Percentiles rank a stretch among this genome's conserved stretches.
Conservation (phyloP, 2,329 filamentous ascomycete genomes). For the Waltergamsia citrina region DNA sequence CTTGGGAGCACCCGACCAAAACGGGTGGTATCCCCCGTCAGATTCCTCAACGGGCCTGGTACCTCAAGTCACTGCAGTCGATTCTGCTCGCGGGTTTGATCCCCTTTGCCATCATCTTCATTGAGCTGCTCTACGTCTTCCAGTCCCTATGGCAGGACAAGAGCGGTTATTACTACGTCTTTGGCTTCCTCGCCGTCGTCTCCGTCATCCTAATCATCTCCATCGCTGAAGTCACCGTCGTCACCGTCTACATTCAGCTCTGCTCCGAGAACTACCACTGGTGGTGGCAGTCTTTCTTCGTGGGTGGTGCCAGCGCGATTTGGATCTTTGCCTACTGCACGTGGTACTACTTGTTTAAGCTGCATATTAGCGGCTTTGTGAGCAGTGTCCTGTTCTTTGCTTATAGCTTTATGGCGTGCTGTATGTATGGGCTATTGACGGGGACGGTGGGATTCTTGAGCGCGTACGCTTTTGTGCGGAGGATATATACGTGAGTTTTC, state of each 20-base stretch:
- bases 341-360: constrained; percentile 75
- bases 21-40: constrained; percentile 63
- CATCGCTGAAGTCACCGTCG: constrained; percentile 74
- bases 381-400: constrained; percentile 76
- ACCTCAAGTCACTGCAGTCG: constrained; percentile 52
- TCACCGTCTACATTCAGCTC: constrained; percentile 73
- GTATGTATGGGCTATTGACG: constrained; percentile 70
- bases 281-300: constrained; percentile 86
- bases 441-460: constrained; percentile 80
- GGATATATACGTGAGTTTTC: constrained; percentile 66
- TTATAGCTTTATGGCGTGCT: constrained; percentile 74
- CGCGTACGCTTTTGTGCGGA: constrained; percentile 73
- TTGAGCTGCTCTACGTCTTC: constrained; percentile 80
- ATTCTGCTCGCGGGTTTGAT: constrained; percentile 66
- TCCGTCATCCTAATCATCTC: constrained; percentile 64
- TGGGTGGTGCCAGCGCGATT: constrained; percentile 65
- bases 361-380: constrained; percentile 73
- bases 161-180: constrained; percentile 86
- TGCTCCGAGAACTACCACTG: constrained; percentile 82
- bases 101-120: constrained; percentile 81
- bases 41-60: constrained; percentile 65
- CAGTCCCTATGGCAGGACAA: constrained; percentile 86
- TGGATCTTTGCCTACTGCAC: constrained; percentile 79
- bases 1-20: constrained; percentile 77
- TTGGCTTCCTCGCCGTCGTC: constrained; percentile 73